Evolutionary conservation across 2,329 filamentous ascomycete genomes (phyloP), one percentile per base, ranked within the genome.

Genomic region (Zasmidium angulare): DNA sequence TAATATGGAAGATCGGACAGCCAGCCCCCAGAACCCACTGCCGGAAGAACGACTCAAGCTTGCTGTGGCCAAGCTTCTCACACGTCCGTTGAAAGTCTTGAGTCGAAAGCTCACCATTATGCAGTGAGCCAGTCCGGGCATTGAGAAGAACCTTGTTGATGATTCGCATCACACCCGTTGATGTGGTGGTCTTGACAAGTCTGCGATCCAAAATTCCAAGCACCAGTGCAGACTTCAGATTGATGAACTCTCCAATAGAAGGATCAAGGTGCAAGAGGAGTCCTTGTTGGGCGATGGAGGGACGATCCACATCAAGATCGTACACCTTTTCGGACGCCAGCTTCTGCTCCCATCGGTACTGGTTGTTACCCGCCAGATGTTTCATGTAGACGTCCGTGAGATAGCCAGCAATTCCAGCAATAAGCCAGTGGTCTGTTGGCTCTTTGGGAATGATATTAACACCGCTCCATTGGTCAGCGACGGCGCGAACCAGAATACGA

Each of bases 371-470:
- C 70, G 91, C 96, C 2, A 99, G 81, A 65, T 87, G 88, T 73
- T 88, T 91, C 84, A 98, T 90, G 75, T 96, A 97, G 2, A 91
- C 83, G 68, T 97, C 93, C 1, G 93, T 92, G 84, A 99, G 96
- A 78, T 91, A 99, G 79, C 93, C 93, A 0, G 93, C 90, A 50
- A 96, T 89, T 14, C 93, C 96, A 55, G 95, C 84, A 12, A 93
- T 88, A 20, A 96, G 86, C 95, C 95, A 99, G 55, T 87, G 86
- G 74, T 99, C 95, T 53, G 83, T 82, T 19, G 87, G 85, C 46
- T 89, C 86, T 70, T 92, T 90, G 0, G 95, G 89, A 50, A 96
- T 88, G 66, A 99, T 90, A 71, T 93, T 93, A 63, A 99, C 89
- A 17, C 95, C 95, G 64, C 95, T 90, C 89, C 93, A 99, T 73